Base-by-base conservation (phyloP, 805 yeast species). In the Cyberlindnera saturnus region DNA sequence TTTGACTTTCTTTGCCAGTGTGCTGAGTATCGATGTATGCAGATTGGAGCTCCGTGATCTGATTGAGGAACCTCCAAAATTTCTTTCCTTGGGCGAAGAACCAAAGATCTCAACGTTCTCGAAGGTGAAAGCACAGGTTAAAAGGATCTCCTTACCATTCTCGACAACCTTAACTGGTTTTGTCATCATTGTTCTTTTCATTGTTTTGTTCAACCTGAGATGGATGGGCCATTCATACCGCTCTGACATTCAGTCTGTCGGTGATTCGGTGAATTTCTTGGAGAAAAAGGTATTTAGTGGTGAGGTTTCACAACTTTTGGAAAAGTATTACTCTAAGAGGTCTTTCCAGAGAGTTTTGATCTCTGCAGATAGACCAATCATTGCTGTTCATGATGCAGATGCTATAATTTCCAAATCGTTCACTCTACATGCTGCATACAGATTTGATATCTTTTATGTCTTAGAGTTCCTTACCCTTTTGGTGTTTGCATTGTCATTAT, bases 1-100 rank as follows among this genome's bases (percentile, higher is more conserved):
- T 50, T 56, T 79, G 39, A 75, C 90, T 1, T 86, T 70, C 59
- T 75, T 85, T 45, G 66, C 80, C 1, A 79, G 88, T 0, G 77
- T 85, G 1, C 63, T 86, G 28, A 71, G 82, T 15, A 74, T 86
- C 32, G 95, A 87, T 62, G 63, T 81, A 28, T 73, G 81, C 38
- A 69, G 87, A 42, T 59, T 74, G 23, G 90, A 82, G 50, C 67
- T 82, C 15, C 74, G 74, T 14, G 87, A 81, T 46, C 57, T 80
- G 11, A 56, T 75, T 8, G 50, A 48, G 30, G 43, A 40, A 8
- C 19, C 23, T 14, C 38, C 35, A 7, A 44, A 36, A 5, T 15
- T 32, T 7, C 9, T 29, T 4, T 42, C 47, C 5, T 37, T 45
- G n/a, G 48, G 44, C 40, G 49, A 38, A 5, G 41, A 38, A 16